phyloP scores from a whole-genome alignment of 169 alveolate genomes.

The Miamiensis avidus region DNA sequence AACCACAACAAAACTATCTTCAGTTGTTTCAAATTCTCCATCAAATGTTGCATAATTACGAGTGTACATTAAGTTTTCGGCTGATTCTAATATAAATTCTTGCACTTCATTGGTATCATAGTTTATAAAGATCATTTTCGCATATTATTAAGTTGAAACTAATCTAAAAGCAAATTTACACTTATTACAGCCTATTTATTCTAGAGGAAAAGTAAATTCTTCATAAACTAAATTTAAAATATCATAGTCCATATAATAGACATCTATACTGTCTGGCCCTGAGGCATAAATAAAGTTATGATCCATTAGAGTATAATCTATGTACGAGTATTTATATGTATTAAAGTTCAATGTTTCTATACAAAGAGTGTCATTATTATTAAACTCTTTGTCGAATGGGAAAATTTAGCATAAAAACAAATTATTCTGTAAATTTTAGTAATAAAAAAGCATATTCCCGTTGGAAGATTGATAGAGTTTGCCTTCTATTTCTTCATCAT shows the following conservation, averaged over 20 bases:
- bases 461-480: neutral
- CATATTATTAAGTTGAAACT: too few species aligned
- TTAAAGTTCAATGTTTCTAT: neutral
- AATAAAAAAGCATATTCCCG: neutral
- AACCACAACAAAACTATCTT: neutral
- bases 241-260: neutral
- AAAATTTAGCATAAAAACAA: neutral
- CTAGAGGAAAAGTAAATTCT: neutral
- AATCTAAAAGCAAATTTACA: neutral
- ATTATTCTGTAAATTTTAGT: too few species aligned
- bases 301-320: neutral
- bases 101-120: neutral
- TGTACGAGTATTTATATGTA: neutral
- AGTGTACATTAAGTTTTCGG: neutral
- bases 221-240: neutral
- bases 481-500: neutral
- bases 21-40: neutral
- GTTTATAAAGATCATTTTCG: too few species aligned
- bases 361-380: neutral
- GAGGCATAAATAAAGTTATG: neutral
- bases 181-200: too few species aligned
- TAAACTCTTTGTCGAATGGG: neutral
- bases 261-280: neutral
- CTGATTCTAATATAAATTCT: neutral
- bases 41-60: neutral